Evolutionary conservation across 805 yeast genomes (phyloP).

Genomic region (Hanseniaspora pseudoguilliermondii): DNA sequence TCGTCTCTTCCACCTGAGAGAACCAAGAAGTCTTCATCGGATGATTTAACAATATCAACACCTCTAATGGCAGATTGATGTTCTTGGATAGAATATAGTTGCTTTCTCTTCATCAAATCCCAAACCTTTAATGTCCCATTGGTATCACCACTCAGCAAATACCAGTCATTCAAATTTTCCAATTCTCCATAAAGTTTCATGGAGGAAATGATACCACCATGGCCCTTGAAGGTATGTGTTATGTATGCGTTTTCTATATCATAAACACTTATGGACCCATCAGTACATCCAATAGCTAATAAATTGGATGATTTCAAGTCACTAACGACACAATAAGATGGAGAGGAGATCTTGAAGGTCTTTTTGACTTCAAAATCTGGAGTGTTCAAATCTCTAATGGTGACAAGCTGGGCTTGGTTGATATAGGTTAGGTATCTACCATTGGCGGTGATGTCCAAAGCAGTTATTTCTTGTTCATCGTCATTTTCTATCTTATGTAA

Average conservation of each 20-base stretch:
- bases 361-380: conserved; percentile 31
- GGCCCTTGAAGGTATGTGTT: conserved; percentile 87
- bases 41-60: conserved; percentile 38
- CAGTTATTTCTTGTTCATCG: conserved; percentile 67
- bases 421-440: conserved; percentile 56
- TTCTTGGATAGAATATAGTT: conserved; percentile 50
- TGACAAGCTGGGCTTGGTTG: conserved; percentile 73
- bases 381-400: conserved; percentile 37
- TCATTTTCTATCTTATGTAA: conserved; percentile 58
- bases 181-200: conserved; percentile 61
- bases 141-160: conserved; percentile 59
- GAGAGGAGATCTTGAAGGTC: conserved; percentile 54
- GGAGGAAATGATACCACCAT: conserved; percentile 76
- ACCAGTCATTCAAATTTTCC: conserved; percentile 54
- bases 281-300: conserved; percentile 89
- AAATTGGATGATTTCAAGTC: conserved; percentile 67
- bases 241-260: conserved; percentile 78
- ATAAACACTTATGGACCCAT: conserved; percentile 83
- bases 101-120: conserved; percentile 60
- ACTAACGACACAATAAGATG: conserved; percentile 62
- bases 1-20: conserved; percentile 86
- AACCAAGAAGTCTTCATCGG: conserved; percentile 38
- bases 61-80: conserved; percentile 84
- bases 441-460: conserved; percentile 64
- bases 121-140: conserved; percentile 45